Evolutionary conservation across 768 basidiomycete genomes (phyloP).

Genomic region (Psilocybe cubensis): DNA sequence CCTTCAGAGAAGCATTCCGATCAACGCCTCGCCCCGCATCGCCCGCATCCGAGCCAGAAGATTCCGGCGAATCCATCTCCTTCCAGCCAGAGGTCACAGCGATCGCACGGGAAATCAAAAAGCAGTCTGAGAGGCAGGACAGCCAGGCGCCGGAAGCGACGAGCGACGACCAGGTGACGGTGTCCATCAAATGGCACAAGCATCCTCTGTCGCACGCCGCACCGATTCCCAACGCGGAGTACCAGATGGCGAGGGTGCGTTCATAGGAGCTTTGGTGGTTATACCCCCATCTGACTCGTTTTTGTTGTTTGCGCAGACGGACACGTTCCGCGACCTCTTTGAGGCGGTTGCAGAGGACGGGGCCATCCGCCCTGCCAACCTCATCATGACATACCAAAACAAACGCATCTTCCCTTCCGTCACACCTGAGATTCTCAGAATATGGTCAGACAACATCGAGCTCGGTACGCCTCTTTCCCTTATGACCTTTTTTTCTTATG

Average conservation of each 20-base stretch:
- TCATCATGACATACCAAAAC: conserved; percentile 65
- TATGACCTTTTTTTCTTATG: neutral
- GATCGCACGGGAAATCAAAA: conserved; percentile 47
- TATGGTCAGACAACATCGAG: conserved; percentile 66
- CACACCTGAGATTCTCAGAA: conserved; percentile 63
- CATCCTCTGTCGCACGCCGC: conserved; percentile 58
- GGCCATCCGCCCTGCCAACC: conserved; percentile 46
- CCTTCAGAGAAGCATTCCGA: conserved; percentile 51
- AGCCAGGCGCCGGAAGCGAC: conserved; percentile 33
- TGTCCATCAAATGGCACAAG: conserved; percentile 66
- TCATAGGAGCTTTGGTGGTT: neutral
- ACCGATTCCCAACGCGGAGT: conserved; percentile 46
- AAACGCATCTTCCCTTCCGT: conserved; percentile 71
- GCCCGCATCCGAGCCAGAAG: conserved; percentile 46
- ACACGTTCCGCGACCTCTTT: conserved; percentile 66
- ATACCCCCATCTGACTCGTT: neutral
- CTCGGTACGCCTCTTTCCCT: conserved; percentile 48
- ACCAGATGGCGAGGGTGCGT: conserved; percentile 62
- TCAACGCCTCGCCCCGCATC: conserved; percentile 45
- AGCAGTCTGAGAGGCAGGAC: conserved; percentile 24
- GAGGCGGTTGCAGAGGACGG: conserved; percentile 69
- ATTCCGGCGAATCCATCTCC: conserved; percentile 51
- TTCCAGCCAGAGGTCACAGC: conserved; percentile 66
- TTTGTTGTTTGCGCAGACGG: conserved; percentile 45
- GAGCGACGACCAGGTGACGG: conserved; percentile 41